A percentile compares a stretch with the other conserved stretches of the same genome.
Conservation (phyloP, 208 protist genomes). For the Leishmania guyanensis region DNA sequence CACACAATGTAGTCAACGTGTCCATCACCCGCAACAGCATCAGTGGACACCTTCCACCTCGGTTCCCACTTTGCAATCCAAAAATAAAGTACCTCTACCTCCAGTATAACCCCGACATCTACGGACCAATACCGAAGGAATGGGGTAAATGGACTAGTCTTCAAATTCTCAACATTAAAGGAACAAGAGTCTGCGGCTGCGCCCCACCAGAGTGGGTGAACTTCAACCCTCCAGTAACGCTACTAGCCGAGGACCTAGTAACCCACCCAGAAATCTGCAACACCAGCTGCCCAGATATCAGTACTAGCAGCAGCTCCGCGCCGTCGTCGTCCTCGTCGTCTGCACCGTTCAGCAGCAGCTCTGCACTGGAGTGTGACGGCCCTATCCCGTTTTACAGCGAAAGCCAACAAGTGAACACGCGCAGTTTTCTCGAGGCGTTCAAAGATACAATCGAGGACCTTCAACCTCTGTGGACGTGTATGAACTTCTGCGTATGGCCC, state of each 20-base stretch:
- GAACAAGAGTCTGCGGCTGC: neutral
- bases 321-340: constrained; percentile 8
- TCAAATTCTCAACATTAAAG: neutral
- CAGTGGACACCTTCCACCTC: neutral
- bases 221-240: neutral
- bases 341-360: no score
- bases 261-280: neutral
- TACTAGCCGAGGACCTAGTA: neutral
- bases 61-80: neutral
- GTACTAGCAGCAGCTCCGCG: constrained; percentile 5
- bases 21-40: neutral
- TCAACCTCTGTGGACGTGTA: neutral
- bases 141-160: constrained; percentile 3
- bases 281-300: neutral
- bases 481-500: constrained; percentile 18
- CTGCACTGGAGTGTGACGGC: neutral
- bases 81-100: neutral
- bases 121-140: neutral
- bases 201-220: neutral
- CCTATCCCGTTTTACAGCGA: neutral
- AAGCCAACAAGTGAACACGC: constrained; percentile 2
- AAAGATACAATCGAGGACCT: neutral
- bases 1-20: neutral
- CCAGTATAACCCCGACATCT: neutral
- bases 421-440: constrained; percentile 8